phyloP scores from a whole-genome alignment of 768 basidiomycete genomes.

The Nevesoporus exiguus region DNA sequence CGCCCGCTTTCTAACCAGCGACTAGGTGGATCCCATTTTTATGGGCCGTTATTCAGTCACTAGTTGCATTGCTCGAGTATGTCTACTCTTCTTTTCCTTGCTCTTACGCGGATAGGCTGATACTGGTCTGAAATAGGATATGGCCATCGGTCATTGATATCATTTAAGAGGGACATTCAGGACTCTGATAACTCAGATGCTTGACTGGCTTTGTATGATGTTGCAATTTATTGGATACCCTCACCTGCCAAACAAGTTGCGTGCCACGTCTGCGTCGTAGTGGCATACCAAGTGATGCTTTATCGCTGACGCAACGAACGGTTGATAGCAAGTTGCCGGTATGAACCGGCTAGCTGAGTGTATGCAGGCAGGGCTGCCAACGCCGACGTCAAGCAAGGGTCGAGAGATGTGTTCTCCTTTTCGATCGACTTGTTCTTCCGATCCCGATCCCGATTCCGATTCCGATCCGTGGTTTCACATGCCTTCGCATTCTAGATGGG shows the following conservation, averaged over 20 bases:
- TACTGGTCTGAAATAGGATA: constrained; percentile 27
- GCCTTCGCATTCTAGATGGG: neutral
- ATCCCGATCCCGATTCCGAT: constrained; percentile 4
- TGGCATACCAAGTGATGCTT: neutral
- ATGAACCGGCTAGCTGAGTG: neutral
- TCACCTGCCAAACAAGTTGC: neutral
- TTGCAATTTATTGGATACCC: neutral
- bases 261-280: neutral
- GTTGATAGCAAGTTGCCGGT: neutral
- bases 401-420: constrained; percentile 1
- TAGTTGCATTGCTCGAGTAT: constrained; percentile 40
- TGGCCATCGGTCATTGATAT: constrained; percentile 44
- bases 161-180: constrained; percentile 22
- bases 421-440: neutral
- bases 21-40: constrained; percentile 40
- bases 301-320: neutral
- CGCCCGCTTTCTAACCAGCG: neutral
- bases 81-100: neutral
- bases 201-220: neutral
- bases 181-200: neutral
- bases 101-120: neutral
- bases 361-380: constrained; percentile 5
- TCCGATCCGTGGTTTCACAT: neutral
- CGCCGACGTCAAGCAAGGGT: constrained; percentile 9
- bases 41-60: constrained; percentile 39